Evolutionary conservation across 331 rosid species (phyloP), one percentile per base, ranked within the genome.

Genomic region (Stylosanthes scabra): DNA sequence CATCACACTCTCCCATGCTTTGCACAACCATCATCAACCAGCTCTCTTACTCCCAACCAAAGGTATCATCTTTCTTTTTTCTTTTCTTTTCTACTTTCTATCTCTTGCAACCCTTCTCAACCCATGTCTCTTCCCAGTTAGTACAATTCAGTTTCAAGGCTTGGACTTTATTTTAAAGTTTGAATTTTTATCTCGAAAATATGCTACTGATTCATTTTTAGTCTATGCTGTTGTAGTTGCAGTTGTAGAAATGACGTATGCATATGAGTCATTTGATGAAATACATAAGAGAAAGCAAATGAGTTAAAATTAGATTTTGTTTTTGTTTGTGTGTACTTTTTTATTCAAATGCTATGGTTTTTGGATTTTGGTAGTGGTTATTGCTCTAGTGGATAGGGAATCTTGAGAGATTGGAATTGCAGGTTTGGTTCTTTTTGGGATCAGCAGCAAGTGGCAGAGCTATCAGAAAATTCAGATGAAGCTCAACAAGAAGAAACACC

Each of bases 11-110:
- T 84, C 86, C 80, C 82, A 49, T 80, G 29, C 87, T 86, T 81
- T 80, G 82, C 87, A 85, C 85, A 83, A 80, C 81, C 91, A 88
- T 84, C 82, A 73, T 84, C 82, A 73, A 52, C 66, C 9, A 74
- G 78, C 82, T 63, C 86, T 74, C 82, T 25, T 72, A 64, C 78
- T 63, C 68, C 46, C 16, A 41, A 41, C 8, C 8, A 66, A 71
- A 84, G 88, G 89, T 76, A 79, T 80, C 78, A 52, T 70, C 66
- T 70, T 76, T 4, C 12, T n/a, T n/a, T 14, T 5, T 6, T 51
- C 68, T 42, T 9, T 11, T 10, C 1, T 55, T 11, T 14, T 5
- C 16, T 49, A 76, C 71, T 74, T 12, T 80, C 70, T 70, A 66
- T 64, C 70, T 59, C 68, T 66, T 69, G 58, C 70, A 14, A 39